A percentile compares a stretch with the other conserved stretches of the same genome.
Conservation (phyloP, 1,284 basidiomycete genomes). For the Psilocybe mexicana region DNA sequence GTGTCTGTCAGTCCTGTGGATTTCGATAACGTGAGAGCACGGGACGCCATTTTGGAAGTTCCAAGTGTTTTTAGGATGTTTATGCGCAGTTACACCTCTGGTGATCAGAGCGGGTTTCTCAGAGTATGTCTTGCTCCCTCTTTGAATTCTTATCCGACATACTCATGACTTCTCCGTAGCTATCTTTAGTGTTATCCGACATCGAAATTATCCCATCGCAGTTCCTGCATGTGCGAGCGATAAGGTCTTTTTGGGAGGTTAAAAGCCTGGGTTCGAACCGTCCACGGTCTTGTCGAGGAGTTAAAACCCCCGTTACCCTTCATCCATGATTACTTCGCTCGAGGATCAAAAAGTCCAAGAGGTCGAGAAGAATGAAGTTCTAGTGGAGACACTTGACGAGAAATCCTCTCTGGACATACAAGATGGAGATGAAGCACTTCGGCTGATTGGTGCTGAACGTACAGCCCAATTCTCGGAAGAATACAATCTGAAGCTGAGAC, state of each 20-base stretch:
- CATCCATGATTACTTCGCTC: conserved; percentile 18
- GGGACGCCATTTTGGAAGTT: conserved; percentile 7
- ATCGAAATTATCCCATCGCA: conserved; percentile 9
- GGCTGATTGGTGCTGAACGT: conserved; percentile 55
- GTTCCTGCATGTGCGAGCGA: conserved; percentile 8
- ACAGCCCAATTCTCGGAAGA: conserved; percentile 58
- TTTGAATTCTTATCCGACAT: conserved; percentile 2
- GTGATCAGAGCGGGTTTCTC: conserved; percentile 9
- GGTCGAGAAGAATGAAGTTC: conserved; percentile 18
- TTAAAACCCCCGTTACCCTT: background rate
- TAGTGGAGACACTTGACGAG: conserved; percentile 21
- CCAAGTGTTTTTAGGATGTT: conserved; percentile 9
- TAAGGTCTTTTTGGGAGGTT: conserved; percentile 8
- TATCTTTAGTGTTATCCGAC: conserved; percentile 19
- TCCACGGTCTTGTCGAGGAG: background rate
- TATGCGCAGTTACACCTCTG: conserved; percentile 7
- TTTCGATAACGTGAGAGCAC: conserved; percentile 18
- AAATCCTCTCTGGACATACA: conserved; percentile 33
- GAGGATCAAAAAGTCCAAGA: conserved; percentile 20
- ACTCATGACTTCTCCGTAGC: conserved; percentile 5
- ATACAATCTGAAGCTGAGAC: conserved; percentile 54
- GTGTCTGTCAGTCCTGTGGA: conserved; percentile 4
- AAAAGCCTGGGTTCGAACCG: conserved; percentile 5
- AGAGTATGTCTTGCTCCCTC: conserved; percentile 18
- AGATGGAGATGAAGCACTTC: conserved; percentile 59